Percentiles rank a stretch among this genome's conserved stretches.
phyloP scores from a whole-genome alignment of 2,329 filamentous ascomycete genomes.

The Stagonosporopsis rhizophila region DNA sequence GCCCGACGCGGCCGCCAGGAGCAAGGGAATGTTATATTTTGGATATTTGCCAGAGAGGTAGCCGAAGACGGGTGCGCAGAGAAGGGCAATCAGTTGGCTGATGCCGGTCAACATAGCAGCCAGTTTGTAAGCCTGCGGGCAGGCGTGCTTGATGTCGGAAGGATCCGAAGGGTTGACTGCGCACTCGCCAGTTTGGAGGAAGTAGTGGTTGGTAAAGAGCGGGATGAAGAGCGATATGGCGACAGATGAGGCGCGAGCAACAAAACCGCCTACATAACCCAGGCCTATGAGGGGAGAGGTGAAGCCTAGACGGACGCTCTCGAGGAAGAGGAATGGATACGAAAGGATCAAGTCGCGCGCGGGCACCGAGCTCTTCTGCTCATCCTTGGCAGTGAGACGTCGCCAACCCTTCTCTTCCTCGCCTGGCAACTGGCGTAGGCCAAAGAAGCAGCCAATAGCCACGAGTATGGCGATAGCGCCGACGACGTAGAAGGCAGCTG shows the following conservation, averaged over 20 bases:
- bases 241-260: constrained; percentile 91
- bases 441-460: constrained; percentile 77
- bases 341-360: constrained; percentile 66
- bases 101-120: constrained; percentile 87
- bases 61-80: constrained; percentile 87
- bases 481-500: constrained; percentile 88
- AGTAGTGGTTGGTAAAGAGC: constrained; percentile 90
- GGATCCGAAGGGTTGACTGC: constrained; percentile 55
- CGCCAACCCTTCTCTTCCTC: constrained; percentile 80
- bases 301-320: constrained; percentile 67
- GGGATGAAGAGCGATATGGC: constrained; percentile 95
- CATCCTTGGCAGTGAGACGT: constrained; percentile 41
- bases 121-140: constrained; percentile 84
- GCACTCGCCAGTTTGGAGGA: constrained; percentile 81
- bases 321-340: constrained; percentile 53
- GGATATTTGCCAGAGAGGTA: constrained; percentile 74
- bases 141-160: constrained; percentile 80
- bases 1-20: constrained; percentile 75
- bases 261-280: constrained; percentile 92
- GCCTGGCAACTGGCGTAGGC: constrained; percentile 71
- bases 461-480: constrained; percentile 74
- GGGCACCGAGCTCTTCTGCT: constrained; percentile 29
- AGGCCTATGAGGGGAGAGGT: constrained; percentile 80
- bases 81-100: constrained; percentile 83
- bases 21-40: constrained; percentile 74